phyloP scores from a whole-genome alignment of 768 basidiomycete species.

The Floccularia luteovirens region DNA sequence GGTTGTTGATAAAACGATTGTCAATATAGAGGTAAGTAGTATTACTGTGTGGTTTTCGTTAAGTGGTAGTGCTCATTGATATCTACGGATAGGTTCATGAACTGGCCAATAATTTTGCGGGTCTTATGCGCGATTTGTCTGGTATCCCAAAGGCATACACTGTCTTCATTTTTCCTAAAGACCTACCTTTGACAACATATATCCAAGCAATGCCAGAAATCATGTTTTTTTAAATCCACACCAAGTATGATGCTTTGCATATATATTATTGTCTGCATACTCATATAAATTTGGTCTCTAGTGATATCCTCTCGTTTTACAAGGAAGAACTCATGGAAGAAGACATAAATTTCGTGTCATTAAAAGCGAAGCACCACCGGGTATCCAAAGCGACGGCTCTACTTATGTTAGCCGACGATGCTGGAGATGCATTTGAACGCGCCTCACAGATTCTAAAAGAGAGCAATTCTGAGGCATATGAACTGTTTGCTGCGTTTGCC shows the following conservation, averaged over 20 bases:
- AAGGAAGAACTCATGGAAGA: slow-evolving; percentile 30
- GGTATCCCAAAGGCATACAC: not conserved
- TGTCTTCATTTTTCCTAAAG: not conserved
- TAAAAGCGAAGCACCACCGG: slow-evolving; percentile 14
- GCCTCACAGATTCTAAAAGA: slow-evolving; percentile 17
- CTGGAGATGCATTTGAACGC: slow-evolving; percentile 13
- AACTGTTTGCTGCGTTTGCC: slow-evolving; percentile 10
- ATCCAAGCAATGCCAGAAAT: not conserved
- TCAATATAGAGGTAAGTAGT: not conserved
- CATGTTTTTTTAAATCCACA: not conserved
- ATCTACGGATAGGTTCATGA: not conserved
- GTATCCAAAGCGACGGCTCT: slow-evolving; percentile 19
- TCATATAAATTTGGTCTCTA: slow-evolving; percentile 6
- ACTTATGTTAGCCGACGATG: slow-evolving; percentile 14
- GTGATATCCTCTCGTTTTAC: slow-evolving; percentile 32
- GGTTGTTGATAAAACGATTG: not conserved
- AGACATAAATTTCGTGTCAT: slow-evolving; percentile 24
- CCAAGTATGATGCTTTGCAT: not conserved
- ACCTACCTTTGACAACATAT: not conserved
- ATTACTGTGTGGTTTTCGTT: not conserved
- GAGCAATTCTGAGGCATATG: slow-evolving; percentile 7
- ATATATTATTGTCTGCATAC: not conserved
- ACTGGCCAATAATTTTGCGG: not conserved
- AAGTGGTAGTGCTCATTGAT: not conserved
- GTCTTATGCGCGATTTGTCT: not conserved